Evolutionary conservation across 768 basidiomycete species (phyloP), one percentile per base, ranked within the genome.

Genomic region (Crassisporium funariophilum): DNA sequence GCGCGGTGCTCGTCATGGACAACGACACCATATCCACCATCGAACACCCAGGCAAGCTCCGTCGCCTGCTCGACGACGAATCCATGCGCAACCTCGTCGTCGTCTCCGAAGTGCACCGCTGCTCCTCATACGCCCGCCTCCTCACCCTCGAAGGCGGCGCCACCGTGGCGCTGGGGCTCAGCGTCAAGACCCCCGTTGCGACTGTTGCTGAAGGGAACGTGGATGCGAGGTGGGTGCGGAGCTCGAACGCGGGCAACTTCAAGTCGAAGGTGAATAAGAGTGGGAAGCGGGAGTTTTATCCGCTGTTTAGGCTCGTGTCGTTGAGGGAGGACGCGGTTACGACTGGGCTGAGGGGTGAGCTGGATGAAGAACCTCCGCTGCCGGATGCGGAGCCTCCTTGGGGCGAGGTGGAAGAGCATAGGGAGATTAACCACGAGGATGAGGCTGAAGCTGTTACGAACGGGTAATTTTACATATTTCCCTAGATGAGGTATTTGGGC

Each of bases 21-120:
- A 55, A 65, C 38, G 61, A 62, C 41, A 55, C 46, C 15, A 50
- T 69, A 12, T 40, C 57, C 21, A 46, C 52, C 17, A 56, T 69
- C 27, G 55, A 65, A n/a, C 62, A 58, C 0, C 58, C 66, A 0
- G 60, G 53, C 7, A 52, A 47, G 22, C 65, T 69, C 16, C 35
- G 60, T 11, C 55, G 47, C 9, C 65, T 68, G 2, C 58, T 67
- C 1, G 44, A 59, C 10, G 61, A 60, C 21, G 31, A 58, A 5
- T 47, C 29, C 4, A 56, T 64, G 43, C 59, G 55, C 16, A 58
- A 46, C 19, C 31, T 44, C 20, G 65, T 68, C 23, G 44, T 69
- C 43, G 64, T 69, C 8, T 68, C 68, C 16, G 63, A 68, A 38
- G 63, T 65, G 5, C 66, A 69, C 45, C 49, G 49, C 4, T 67